These are phyloP conservation scores for Candida sanyiensis DNA, from an alignment of 805 yeast genomes.

Conservation along the genomic window DNA sequence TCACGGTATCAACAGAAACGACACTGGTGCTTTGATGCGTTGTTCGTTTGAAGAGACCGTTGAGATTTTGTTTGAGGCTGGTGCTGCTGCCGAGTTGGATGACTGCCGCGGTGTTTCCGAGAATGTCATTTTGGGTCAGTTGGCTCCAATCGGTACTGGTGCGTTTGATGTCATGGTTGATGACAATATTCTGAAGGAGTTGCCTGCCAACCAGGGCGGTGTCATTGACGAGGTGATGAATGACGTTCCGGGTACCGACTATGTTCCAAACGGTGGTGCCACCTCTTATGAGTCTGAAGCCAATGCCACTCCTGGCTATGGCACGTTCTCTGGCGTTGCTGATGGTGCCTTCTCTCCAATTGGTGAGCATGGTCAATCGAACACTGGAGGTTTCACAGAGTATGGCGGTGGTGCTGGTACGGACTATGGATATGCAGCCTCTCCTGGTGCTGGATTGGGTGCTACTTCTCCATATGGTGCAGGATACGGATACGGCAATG, in stretches of 20 bases:
- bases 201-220: slow-evolving; percentile 31
- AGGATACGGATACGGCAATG: slow-evolving; percentile 41
- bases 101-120: slow-evolving; percentile 99
- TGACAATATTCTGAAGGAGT: slow-evolving; percentile 68
- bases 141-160: slow-evolving; percentile 99
- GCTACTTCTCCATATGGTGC: slow-evolving; percentile 47
- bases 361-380: slow-evolving; percentile 77
- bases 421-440: slow-evolving; percentile 51
- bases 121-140: slow-evolving; percentile 94
- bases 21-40: slow-evolving; percentile 98
- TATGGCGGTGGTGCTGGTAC: slow-evolving; percentile 55
- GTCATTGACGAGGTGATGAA: slow-evolving; percentile 37
- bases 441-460: slow-evolving; percentile 45
- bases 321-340: slow-evolving; percentile 56
- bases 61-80: slow-evolving; percentile 95
- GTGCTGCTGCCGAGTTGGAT: slow-evolving; percentile 95
- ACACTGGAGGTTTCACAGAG: slow-evolving; percentile 68
- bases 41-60: slow-evolving; percentile 99
- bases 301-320: slow-evolving; percentile 74
- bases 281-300: slow-evolving; percentile 74
- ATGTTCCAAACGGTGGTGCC: slow-evolving; percentile 59
- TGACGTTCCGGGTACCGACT: slow-evolving; percentile 31
- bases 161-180: slow-evolving; percentile 94
- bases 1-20: slow-evolving; percentile 98
- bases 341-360: slow-evolving; percentile 91